These are phyloP conservation scores for Kuraishia capsulata DNA, from an alignment of 805 yeast genomes.

Conservation along the genomic window DNA sequence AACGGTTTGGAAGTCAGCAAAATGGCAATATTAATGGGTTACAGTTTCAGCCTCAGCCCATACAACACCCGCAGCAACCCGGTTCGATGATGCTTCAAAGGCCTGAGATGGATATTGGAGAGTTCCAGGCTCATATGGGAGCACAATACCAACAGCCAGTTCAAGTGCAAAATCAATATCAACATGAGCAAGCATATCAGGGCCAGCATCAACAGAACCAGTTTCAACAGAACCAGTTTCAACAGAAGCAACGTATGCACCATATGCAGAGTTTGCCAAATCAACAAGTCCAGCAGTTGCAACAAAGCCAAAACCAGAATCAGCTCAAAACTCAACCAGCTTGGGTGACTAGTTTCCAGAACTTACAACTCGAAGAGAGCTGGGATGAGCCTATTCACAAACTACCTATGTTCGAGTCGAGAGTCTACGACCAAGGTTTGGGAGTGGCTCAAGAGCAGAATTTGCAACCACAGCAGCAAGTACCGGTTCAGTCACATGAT, in stretches of 20 bases:
- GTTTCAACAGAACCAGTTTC: slow-evolving; percentile 5
- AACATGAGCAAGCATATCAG: slow-evolving; percentile 1
- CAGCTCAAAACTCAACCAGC: neutral
- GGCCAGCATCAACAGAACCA: slow-evolving; percentile 3
- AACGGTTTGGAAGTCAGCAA: slow-evolving; percentile 15
- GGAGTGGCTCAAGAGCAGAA: too few relatives aligned
- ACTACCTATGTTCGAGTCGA: neutral
- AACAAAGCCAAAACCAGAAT: too few relatives aligned
- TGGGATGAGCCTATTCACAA: neutral
- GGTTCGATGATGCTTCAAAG: too few relatives aligned
- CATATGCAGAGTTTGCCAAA: neutral
- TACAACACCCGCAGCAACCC: neutral
- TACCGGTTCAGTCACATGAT: too few relatives aligned
- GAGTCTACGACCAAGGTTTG: neutral
- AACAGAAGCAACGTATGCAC: neutral
- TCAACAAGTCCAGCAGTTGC: too few relatives aligned
- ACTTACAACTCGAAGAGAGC: neutral
- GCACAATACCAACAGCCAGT: neutral
- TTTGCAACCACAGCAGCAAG: too few relatives aligned
- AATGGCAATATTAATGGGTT: neutral
- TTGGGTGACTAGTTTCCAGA: neutral
- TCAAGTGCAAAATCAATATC: neutral
- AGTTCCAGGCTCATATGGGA: neutral
- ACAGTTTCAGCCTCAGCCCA: neutral
- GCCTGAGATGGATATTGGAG: too few relatives aligned